Base-by-base conservation (phyloP, 768 basidiomycete species). In the Krasilnikovozyma curviuscula region DNA sequence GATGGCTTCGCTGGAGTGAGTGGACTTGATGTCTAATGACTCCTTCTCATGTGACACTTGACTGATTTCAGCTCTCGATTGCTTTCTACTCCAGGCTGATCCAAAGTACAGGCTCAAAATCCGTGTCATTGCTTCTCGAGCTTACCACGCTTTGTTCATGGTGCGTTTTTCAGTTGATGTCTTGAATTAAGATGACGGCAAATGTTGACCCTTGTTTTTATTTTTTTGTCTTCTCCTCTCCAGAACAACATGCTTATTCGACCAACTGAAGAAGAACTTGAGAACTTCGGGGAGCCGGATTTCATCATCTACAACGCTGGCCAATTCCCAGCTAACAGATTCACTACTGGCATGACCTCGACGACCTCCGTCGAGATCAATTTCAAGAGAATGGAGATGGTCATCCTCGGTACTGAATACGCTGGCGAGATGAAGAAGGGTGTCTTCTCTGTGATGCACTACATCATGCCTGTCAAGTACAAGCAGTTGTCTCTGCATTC, bases 371-470 rank as follows among this genome's bases (percentile, higher is more conserved):
- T 98, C 42, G 91, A 95, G 69, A 85, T 98, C 72, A 98, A 98
- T 76, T 97, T 98, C 70, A 93, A 93, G 73, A 83, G 93, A 33
- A 93, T 88, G 86, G 93, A 98, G 68, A 98, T 98, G 93, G 91
- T 98, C 60, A 97, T 98, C 61, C 83, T 98, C 58, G 91, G 68
- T 13, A 63, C 62, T 39, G 61, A 56, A 44, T 95, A 95, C 61
- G 88, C 88, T 27, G 88, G 88, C 43, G 88, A 98, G 71, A 98
- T 98, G 93, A 98, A 98, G 72, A 98, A 98, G 77, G 93, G 93
- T 62, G 84, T 98, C 65, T 98, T 98, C 72, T 85, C 82, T 37
- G 88, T 98, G 58, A 98, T 98, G 91, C 91, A 98, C 69, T 98
- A 97, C 66, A 74, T 98, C 52, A 86, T 91, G 71, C 93, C 93